phyloP scores from a whole-genome alignment of 148 eudicot species.

The Camellia japonica region DNA sequence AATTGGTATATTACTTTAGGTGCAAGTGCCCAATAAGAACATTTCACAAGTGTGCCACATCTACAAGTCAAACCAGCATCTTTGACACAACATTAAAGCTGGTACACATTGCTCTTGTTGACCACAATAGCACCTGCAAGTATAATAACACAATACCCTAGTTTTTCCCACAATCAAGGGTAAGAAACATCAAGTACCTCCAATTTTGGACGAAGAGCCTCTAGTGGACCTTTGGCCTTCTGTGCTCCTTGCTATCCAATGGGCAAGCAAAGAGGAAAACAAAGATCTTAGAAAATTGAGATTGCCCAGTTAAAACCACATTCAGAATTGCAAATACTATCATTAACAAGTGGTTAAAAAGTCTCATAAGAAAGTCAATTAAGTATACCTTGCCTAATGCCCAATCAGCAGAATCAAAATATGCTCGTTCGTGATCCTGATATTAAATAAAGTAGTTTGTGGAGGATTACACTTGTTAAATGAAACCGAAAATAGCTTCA shows the following conservation, averaged over 20 bases:
- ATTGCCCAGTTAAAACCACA: neutral
- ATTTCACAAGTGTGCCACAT: too few relatives aligned
- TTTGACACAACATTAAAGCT: too few relatives aligned
- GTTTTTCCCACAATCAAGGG: too few relatives aligned
- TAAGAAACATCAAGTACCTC: slow-evolving; percentile 40
- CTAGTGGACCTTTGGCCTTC: slow-evolving; percentile 76
- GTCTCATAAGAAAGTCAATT: neutral
- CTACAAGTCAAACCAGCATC: too few relatives aligned
- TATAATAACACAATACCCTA: too few relatives aligned
- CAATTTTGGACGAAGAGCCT: slow-evolving; percentile 88
- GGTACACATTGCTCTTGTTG: too few relatives aligned
- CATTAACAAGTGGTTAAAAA: neutral
- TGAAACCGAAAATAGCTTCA: neutral
- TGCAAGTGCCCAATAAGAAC: too few relatives aligned
- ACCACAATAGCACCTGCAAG: too few relatives aligned
- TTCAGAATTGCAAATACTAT: neutral
- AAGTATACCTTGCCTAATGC: slow-evolving; percentile 76
- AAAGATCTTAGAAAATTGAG: neutral
- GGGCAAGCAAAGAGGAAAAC: slow-evolving; percentile 8
- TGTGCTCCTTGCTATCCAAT: slow-evolving; percentile 58
- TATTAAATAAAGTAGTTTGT: slow-evolving; percentile 8
- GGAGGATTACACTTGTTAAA: neutral
- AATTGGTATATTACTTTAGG: too few relatives aligned
- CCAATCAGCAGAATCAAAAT: slow-evolving; percentile 97
- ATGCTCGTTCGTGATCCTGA: slow-evolving; percentile 95